Conservation (phyloP, 345 rosid species). For the Syzygium oleosum region DNA sequence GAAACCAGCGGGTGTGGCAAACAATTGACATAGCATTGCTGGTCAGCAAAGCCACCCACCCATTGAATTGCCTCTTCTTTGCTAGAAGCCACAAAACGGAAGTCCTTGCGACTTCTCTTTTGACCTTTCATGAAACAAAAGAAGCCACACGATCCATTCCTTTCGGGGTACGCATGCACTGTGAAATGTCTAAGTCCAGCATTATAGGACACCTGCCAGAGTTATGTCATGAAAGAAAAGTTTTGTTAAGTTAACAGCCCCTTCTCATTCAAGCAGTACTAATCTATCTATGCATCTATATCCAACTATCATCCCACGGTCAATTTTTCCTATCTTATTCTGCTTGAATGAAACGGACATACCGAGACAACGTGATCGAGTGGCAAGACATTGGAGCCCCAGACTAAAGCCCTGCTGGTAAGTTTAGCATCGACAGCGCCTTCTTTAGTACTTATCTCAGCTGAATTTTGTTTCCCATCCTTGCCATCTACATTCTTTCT, state of each 20-base stretch:
- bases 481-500: conserved; percentile 27
- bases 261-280: neutral
- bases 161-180: conserved; percentile 72
- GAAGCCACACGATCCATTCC: conserved; percentile 55
- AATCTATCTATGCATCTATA: neutral
- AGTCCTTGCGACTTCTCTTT: conserved; percentile 67
- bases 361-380: conserved; percentile 82
- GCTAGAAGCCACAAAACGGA: conserved; percentile 66
- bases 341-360: neutral
- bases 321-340: neutral
- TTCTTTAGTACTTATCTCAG: conserved; percentile 31
- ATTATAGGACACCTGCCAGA: conserved; percentile 68
- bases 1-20: conserved; percentile 88
- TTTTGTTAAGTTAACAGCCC: neutral
- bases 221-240: neutral
- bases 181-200: conserved; percentile 86
- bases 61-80: conserved; percentile 88
- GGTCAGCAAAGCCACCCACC: conserved; percentile 98
- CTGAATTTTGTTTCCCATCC: conserved; percentile 24
- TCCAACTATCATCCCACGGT: neutral
- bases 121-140: conserved; percentile 70
- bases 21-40: conserved; percentile 81
- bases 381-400: conserved; percentile 68
- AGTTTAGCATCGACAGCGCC: conserved; percentile 64
- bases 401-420: conserved; percentile 75